phyloP scores from a whole-genome alignment of 192 early-diverging fungal species.

The Mortierella antarctica region DNA sequence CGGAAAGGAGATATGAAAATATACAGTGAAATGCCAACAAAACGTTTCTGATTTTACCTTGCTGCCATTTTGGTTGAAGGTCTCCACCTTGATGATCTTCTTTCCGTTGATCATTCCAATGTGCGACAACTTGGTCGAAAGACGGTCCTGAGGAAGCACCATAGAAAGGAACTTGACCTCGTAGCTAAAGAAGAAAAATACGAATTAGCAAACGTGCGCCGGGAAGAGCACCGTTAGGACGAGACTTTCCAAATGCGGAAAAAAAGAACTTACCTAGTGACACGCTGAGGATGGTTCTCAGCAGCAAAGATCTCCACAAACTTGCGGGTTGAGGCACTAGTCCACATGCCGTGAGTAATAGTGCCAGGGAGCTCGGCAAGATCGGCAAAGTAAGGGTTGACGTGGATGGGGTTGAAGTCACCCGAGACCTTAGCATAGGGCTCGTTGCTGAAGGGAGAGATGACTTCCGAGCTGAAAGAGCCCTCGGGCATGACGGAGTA shows the following conservation, averaged over 20 bases:
- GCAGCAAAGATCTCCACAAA: conserved; percentile 97
- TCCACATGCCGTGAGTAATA: conserved; percentile 99
- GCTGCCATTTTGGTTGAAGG: conserved; percentile 85
- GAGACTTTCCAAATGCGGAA: background rate
- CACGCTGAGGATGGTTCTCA: conserved; percentile 90
- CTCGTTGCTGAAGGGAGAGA: conserved; percentile 87
- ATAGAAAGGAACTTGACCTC: conserved; percentile 91
- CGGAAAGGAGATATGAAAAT: background rate
- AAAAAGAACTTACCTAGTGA: conserved; percentile 59
- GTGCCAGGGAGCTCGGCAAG: conserved; percentile 90
- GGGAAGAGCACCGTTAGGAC: background rate
- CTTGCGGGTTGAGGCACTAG: conserved; percentile 91
- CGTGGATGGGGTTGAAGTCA: conserved; percentile 97
- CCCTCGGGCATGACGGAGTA: conserved; percentile 93
- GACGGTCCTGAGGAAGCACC: conserved; percentile 91
- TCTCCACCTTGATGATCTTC: conserved; percentile 93
- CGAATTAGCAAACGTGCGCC: background rate
- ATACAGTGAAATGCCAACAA: background rate
- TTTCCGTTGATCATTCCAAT: conserved; percentile 96
- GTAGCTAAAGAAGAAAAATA: conserved; percentile 58
- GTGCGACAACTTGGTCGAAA: conserved; percentile 91
- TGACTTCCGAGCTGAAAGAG: conserved; percentile 87
- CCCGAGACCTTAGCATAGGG: conserved; percentile 89
- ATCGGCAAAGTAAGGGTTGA: conserved; percentile 94
- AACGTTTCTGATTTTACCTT: conserved; percentile 47